Conservation (phyloP, 2,329 filamentous ascomycete genomes). For the Parastagonospora avenae region DNA sequence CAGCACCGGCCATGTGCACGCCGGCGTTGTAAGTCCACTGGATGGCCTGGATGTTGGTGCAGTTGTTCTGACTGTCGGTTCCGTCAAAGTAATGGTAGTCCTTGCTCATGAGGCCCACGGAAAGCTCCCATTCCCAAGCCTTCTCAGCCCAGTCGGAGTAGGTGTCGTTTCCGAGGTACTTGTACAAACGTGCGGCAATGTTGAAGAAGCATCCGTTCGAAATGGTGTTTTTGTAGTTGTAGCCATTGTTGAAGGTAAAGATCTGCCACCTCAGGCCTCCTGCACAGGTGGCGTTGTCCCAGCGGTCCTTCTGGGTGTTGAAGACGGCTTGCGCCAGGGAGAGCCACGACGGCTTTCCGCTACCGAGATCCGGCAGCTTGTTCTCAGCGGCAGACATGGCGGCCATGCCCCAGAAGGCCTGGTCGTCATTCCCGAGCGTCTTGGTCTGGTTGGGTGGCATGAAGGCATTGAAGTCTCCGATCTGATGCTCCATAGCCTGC, state of each 20-base stretch:
- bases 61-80: conserved; percentile 51
- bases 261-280: conserved; percentile 86
- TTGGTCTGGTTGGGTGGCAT: conserved; percentile 75
- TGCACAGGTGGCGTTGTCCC: conserved; percentile 69
- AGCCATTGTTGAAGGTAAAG: conserved; percentile 73
- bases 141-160: conserved; percentile 66
- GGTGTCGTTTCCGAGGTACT: conserved; percentile 66
- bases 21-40: conserved; percentile 56
- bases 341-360: conserved; percentile 67
- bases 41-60: conserved; percentile 50
- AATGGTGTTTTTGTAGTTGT: conserved; percentile 82
- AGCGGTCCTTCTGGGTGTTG: conserved; percentile 71
- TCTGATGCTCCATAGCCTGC: conserved; percentile 72
- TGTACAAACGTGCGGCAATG: conserved; percentile 74
- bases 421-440: conserved; percentile 61
- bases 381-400: conserved; percentile 64
- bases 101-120: conserved; percentile 56
- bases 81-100: conserved; percentile 55
- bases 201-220: conserved; percentile 85
- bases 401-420: conserved; percentile 64
- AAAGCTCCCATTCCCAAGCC: conserved; percentile 62
- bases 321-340: conserved; percentile 73
- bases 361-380: conserved; percentile 51
- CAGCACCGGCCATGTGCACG: conserved; percentile 53
- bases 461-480: conserved; percentile 73